Evolutionary conservation across 495 filamentous ascomycete species (phyloP).

Genomic region (Venustampulla echinocandica): DNA sequence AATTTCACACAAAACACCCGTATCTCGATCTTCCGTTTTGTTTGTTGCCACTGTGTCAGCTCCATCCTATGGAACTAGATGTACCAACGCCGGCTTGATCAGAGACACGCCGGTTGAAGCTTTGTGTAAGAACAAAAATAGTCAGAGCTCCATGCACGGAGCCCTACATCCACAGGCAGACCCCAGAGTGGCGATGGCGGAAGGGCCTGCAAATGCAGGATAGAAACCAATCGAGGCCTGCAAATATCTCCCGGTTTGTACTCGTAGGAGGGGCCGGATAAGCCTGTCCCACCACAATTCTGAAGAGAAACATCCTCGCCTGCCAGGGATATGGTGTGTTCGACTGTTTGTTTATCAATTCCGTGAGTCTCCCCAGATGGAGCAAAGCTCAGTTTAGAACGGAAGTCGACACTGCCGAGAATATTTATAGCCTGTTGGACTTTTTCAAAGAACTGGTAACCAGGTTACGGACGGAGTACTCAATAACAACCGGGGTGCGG

Average conservation of each 20-base stretch:
- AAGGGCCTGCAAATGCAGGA: slow-evolving; percentile 6
- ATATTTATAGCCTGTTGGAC: background rate
- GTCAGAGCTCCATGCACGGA: slow-evolving; percentile 18
- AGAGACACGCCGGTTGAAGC: background rate
- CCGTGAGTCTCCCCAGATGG: background rate
- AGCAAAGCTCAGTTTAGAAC: background rate
- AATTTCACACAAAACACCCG: no score
- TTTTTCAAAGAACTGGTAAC: background rate
- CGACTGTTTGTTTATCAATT: background rate
- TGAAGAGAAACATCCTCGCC: no score
- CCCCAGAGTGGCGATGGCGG: slow-evolving; percentile 41
- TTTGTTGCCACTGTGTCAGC: no score
- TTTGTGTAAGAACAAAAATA: background rate
- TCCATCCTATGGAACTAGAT: no score
- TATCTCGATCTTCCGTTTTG: no score
- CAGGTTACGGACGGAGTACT: no score
- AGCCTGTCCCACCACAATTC: slow-evolving; percentile 3
- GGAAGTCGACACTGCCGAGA: slow-evolving; percentile 1
- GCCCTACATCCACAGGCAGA: slow-evolving; percentile 79
- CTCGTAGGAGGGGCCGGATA: slow-evolving; percentile 1
- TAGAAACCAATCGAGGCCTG: background rate
- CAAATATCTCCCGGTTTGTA: background rate
- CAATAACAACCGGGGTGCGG: no score
- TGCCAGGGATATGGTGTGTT: no score
- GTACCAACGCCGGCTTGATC: background rate